Evolutionary conservation across 352 stramenopile genomes (phyloP).

Genomic region (Pythium insidiosum): DNA sequence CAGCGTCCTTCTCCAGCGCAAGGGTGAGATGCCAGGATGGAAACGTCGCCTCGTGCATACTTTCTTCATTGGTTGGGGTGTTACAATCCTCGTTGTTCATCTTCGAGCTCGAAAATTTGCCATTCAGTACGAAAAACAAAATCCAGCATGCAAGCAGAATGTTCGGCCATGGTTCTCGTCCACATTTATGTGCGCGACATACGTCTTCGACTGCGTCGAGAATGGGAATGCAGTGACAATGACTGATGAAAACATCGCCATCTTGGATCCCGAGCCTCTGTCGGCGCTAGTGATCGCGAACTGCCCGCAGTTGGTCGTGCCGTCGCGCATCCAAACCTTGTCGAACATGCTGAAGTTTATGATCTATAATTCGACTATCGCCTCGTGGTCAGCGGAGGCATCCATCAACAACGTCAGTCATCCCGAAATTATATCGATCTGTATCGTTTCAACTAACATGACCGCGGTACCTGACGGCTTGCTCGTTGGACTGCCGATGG

Average conservation of each 20-base stretch:
- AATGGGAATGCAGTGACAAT: constrained; percentile 18
- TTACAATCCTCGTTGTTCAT: constrained; percentile 24
- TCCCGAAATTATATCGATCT: constrained; percentile 11
- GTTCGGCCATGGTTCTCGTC: constrained; percentile 24
- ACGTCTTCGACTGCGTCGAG: constrained; percentile 24
- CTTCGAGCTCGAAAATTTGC: constrained; percentile 18
- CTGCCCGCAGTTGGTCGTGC: constrained; percentile 21
- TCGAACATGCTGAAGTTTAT: constrained; percentile 22
- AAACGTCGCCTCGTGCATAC: constrained; percentile 19
- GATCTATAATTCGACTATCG: constrained; percentile 29
- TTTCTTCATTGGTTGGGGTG: constrained; percentile 25
- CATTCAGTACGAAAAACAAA: constrained; percentile 5
- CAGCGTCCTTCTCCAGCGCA: not conserved
- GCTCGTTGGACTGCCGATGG: constrained; percentile 11
- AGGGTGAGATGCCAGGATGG: constrained; percentile 14
- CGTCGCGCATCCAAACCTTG: constrained; percentile 16
- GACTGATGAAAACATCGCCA: constrained; percentile 8
- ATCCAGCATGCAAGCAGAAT: constrained; percentile 21
- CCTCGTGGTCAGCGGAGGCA: constrained; percentile 11
- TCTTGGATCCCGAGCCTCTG: constrained; percentile 15
- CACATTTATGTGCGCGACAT: constrained; percentile 23
- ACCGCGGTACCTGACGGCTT: constrained; percentile 8
- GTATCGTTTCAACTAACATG: constrained; percentile 12
- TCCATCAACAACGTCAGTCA: constrained; percentile 19
- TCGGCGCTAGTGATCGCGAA: constrained; percentile 23